phyloP scores from a whole-genome alignment of 441 rosid genomes.

The Viola pubescens region DNA sequence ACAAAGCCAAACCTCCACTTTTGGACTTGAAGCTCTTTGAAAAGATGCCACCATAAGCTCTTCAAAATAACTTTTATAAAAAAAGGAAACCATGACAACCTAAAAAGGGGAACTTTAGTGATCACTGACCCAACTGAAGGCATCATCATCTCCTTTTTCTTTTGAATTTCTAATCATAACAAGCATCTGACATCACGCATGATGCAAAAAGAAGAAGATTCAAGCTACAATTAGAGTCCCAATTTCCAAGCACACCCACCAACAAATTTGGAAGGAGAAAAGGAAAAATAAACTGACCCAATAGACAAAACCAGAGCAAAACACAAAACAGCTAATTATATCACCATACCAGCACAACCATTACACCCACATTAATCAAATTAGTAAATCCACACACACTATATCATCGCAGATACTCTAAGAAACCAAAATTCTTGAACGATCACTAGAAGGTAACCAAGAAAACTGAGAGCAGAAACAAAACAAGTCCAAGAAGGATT shows the following conservation, averaged over 20 bases:
- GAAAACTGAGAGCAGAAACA: background rate
- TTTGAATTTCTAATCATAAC: background rate
- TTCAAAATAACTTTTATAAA: background rate
- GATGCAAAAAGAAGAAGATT: background rate
- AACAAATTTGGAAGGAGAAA: background rate
- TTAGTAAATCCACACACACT: too few relatives aligned
- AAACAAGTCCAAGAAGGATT: background rate
- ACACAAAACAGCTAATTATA: background rate
- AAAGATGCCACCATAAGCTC: background rate
- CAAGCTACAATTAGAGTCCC: background rate
- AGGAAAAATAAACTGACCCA: background rate
- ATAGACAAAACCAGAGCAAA: background rate
- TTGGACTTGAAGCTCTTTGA: background rate
- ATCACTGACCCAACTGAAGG: background rate
- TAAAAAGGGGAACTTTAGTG: background rate
- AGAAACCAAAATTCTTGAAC: too few relatives aligned
- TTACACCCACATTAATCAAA: too few relatives aligned
- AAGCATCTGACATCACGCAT: background rate
- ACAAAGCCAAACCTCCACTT: background rate
- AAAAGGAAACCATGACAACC: background rate
- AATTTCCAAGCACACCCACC: background rate
- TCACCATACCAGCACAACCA: background rate
- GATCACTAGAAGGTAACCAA: too few relatives aligned
- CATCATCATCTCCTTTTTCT: too few relatives aligned
- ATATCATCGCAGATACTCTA: too few relatives aligned